These are phyloP conservation scores for Rhynchospora pubera DNA, from an alignment of 176 grass and related monocot species.

Conservation along the genomic window DNA sequence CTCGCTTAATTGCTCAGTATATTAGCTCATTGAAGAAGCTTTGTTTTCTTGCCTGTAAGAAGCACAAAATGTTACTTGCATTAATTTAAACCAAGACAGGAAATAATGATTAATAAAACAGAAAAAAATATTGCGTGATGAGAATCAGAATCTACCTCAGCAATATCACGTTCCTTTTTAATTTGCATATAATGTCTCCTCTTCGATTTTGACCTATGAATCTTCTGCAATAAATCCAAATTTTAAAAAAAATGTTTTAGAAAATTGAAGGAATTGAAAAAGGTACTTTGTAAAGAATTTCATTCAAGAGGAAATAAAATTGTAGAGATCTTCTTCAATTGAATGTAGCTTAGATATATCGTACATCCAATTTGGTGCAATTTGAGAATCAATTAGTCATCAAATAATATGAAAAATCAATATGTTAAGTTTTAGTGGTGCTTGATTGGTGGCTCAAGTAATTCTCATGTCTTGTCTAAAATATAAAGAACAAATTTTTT, in stretches of 20 bases:
- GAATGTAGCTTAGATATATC: no score
- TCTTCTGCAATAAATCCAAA: slow-evolving; percentile 43
- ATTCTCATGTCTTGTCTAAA: no score
- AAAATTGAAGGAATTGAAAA: not conserved
- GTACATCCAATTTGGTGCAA: no score
- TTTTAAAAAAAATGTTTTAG: not conserved
- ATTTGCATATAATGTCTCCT: slow-evolving; percentile 60
- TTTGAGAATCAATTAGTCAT: no score
- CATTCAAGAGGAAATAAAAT: no score
- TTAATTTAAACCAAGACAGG: not conserved
- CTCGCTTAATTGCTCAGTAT: not conserved
- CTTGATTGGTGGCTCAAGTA: no score
- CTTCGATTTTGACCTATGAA: slow-evolving; percentile 52
- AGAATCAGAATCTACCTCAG: slow-evolving; percentile 38
- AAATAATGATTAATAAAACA: not conserved
- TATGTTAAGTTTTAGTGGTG: no score
- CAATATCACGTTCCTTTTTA: slow-evolving; percentile 66
- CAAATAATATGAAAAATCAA: no score
- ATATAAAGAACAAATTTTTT: no score
- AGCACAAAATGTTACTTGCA: not conserved
- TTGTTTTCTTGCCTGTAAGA: slow-evolving; percentile 57
- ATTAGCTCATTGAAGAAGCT: slow-evolving; percentile 34
- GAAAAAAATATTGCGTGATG: not conserved
- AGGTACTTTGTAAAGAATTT: not conserved
- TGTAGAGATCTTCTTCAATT: no score